Conservation (phyloP, 139 green algal species). For the Chlamydomonas incerta region DNA sequence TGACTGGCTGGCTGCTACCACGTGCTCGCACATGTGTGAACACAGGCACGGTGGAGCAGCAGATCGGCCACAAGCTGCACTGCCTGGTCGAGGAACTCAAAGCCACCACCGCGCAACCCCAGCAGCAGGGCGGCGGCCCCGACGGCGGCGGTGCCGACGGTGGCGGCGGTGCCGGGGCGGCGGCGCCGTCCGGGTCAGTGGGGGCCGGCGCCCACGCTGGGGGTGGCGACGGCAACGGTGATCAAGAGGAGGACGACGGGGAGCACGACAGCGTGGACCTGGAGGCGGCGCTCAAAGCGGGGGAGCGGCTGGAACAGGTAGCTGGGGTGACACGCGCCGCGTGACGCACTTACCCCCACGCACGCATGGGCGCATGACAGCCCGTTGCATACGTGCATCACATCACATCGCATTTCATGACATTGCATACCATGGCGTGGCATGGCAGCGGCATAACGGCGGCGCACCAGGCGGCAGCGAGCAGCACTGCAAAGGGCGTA, state of each 20-base stretch:
- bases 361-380: no score
- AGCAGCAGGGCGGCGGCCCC: not conserved
- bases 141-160: not conserved
- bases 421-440: no score
- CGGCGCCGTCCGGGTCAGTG: not conserved
- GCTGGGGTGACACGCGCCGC: not conserved
- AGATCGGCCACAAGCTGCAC: constrained; percentile 59
- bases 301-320: constrained; percentile 28
- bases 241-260: not conserved
- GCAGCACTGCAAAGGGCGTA: no score
- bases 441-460: no score
- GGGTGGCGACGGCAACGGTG: not conserved
- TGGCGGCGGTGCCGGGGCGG: not conserved
- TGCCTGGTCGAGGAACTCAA: constrained; percentile 42
- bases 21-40: no score
- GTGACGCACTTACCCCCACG: not conserved
- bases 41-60: constrained; percentile 62
- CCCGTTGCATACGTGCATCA: no score
- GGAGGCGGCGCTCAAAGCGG: constrained; percentile 29
- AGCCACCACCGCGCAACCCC: not conserved
- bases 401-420: no score
- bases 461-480: no score
- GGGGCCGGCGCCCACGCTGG: not conserved
- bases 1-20: not conserved
- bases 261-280: constrained; percentile 38